A percentile compares a stretch with the other conserved stretches of the same genome.
These are phyloP conservation scores for Sporothrix variecibatus DNA, from an alignment of 2,329 filamentous ascomycete species.

Conservation along the genomic window DNA sequence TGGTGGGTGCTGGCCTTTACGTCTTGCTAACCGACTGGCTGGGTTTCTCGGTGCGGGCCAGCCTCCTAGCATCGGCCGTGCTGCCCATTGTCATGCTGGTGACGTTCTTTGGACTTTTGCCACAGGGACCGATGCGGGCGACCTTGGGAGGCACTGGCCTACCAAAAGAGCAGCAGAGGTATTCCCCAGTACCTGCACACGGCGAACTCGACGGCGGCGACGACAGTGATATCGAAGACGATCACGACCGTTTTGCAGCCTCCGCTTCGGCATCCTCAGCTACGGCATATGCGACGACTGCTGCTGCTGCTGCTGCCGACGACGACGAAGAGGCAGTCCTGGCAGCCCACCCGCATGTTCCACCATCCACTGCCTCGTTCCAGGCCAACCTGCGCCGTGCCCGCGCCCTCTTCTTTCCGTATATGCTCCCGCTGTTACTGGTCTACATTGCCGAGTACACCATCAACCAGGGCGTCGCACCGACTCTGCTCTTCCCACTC, in stretches of 20 bases:
- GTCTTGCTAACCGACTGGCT: conserved; percentile 81
- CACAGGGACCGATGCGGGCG: conserved; percentile 62
- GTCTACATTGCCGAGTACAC: conserved; percentile 97
- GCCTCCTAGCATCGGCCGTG: conserved; percentile 74
- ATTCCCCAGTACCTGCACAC: conserved; percentile 41
- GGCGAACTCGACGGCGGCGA: conserved; percentile 41
- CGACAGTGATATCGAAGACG: conserved; percentile 35
- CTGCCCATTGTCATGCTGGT: conserved; percentile 80
- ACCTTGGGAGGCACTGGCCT: conserved; percentile 35
- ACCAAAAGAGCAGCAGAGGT: conserved; percentile 19
- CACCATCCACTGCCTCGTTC: background rate
- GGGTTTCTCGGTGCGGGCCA: conserved; percentile 71
- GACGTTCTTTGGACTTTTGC: conserved; percentile 82
- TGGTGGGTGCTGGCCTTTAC: conserved; percentile 86
- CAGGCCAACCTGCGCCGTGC: conserved; percentile 64
- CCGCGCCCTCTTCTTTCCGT: conserved; percentile 69
- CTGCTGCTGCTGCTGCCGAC: background rate
- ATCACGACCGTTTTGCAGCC: conserved; percentile 38
- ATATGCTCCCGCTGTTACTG: conserved; percentile 87
- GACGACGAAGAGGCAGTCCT: background rate
- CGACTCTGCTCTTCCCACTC: conserved; percentile 85
- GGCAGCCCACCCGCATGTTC: background rate
- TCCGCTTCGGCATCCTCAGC: background rate
- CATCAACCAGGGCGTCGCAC: conserved; percentile 92
- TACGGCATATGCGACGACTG: conserved; percentile 5